These are phyloP conservation scores for Penicillium dipodomyicola DNA, from an alignment of 495 filamentous ascomycete genomes.

Conservation along the genomic window DNA sequence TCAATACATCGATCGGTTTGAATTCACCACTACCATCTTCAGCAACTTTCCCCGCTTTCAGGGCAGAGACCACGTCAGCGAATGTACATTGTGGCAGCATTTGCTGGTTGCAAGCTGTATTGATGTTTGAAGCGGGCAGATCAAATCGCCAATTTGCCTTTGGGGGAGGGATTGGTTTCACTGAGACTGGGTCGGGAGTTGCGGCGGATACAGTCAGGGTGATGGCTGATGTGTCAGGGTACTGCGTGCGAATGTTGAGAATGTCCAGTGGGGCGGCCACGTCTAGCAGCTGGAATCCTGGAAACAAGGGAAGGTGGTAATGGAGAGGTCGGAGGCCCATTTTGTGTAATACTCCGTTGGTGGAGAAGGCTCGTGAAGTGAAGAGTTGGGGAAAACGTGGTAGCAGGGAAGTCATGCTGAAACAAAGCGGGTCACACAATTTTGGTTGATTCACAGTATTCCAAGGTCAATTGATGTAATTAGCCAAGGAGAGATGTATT, in stretches of 20 bases:
- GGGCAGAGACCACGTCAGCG: slow-evolving; percentile 3
- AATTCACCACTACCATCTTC: not conserved
- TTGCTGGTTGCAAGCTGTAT: slow-evolving; percentile 9
- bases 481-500: not conserved
- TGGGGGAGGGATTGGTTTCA: slow-evolving; percentile 7
- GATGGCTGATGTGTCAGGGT: slow-evolving; percentile 8
- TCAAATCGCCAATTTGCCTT: slow-evolving; percentile 7
- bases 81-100: slow-evolving; percentile 11
- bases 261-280: slow-evolving; percentile 11
- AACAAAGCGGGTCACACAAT: not conserved
- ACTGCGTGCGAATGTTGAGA: slow-evolving; percentile 9
- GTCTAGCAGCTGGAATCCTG: slow-evolving; percentile 11
- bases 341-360: slow-evolving; percentile 2
- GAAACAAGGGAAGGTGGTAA: slow-evolving; percentile 13
- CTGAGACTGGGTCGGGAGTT: slow-evolving; percentile 9
- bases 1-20: slow-evolving; percentile 11
- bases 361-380: not conserved
- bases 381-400: slow-evolving; percentile 1
- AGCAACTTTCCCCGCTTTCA: slow-evolving; percentile 3
- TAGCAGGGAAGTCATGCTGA: not conserved
- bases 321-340: slow-evolving; percentile 9
- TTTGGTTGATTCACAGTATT: not conserved
- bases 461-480: not conserved
- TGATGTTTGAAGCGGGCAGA: not conserved
- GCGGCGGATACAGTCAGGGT: slow-evolving; percentile 10